Evolutionary conservation across 192 early-diverging fungal species (phyloP), one percentile per base, ranked within the genome.

Genomic region (Obelidium mucronatum): DNA sequence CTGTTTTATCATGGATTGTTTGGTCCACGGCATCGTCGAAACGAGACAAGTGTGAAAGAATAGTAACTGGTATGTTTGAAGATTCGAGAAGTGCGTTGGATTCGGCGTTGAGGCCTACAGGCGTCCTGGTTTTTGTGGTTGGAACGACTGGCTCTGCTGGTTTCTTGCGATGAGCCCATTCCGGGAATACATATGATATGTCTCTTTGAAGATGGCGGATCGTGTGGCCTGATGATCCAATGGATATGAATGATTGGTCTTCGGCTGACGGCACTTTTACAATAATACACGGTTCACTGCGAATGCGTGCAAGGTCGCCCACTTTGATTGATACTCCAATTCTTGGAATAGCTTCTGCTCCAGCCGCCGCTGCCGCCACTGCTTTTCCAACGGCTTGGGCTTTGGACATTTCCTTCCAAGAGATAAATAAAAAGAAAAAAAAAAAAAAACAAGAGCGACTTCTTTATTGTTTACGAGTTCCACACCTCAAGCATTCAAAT

Each of bases 401-500:
- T 48, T 6, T 15, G 0, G 0, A 15, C 44, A 48, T 19, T 48
- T 48, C 44, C 8, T 15, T 15, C 8, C 24, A 60, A 60, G 33
- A 60, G 8, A 59, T 24, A 59, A 59, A 4, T 13, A 59, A 59
- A 4, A 59, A 59, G 58, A 59, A 59, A 60, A 6, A 60, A 60
- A 6, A 34, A 60, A 48, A 48, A n/a, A 48, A 48, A 19, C 8
- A 48, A 48, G 44, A 0, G 44, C 8, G 8, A 6, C 19, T 48
- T 48, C 44, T 48, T 48, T 48, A 60, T 60, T 26, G 13, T 56
- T 84, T 83, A 22, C 28, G 58, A 1, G 88, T 83, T 31, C 85
- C 79, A 71, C 93, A 94, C 30, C 88, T 82, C 79, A 88, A 86
- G 64, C 93, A 94, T 40, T 82, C 80, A 6, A 77, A 81, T 54